A percentile compares a stretch with the other conserved stretches of the same genome.
phyloP scores from a whole-genome alignment of 805 yeast genomes.

The Wickerhamiella qilinensis region DNA sequence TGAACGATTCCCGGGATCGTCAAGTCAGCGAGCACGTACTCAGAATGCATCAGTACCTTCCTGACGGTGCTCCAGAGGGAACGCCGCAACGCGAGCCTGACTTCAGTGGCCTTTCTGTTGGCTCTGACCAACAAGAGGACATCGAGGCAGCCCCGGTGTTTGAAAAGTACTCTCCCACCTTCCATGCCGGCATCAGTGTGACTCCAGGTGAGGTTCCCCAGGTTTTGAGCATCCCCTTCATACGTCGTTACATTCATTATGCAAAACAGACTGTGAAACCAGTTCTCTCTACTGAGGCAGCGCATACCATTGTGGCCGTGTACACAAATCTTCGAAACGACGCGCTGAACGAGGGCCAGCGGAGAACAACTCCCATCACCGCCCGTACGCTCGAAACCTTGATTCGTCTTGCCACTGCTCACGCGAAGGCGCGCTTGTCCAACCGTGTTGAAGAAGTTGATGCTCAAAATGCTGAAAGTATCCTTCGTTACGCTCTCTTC shows the following conservation, averaged over 20 bases:
- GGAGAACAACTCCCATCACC: constrained; percentile 81
- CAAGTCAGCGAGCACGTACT: constrained; percentile 85
- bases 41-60: constrained; percentile 79
- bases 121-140: constrained; percentile 38
- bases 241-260: constrained; percentile 84
- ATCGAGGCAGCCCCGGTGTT: constrained; percentile 33
- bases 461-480: constrained; percentile 70
- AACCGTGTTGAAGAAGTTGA: constrained; percentile 58
- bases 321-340: constrained; percentile 74
- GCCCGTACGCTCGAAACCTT: constrained; percentile 96
- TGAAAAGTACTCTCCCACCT: constrained; percentile 65
- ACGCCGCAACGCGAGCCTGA: constrained; percentile 76
- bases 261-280: constrained; percentile 83
- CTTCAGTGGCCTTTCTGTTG: constrained; percentile 63
- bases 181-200: constrained; percentile 61
- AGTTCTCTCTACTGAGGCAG: constrained; percentile 57
- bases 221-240: constrained; percentile 62
- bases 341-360: constrained; percentile 27
- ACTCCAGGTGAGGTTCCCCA: constrained; percentile 26
- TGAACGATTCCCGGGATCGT: constrained; percentile 70
- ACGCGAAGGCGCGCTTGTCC: constrained; percentile 86
- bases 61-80: constrained; percentile 81
- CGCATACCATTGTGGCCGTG: constrained; percentile 61
- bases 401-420: constrained; percentile 89
- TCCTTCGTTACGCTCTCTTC: constrained; percentile 74